A percentile compares a stretch with the other conserved stretches of the same genome.
Evolutionary conservation across 2,329 filamentous ascomycete genomes (phyloP).

Genomic region (Botryotinia narcissicola): DNA sequence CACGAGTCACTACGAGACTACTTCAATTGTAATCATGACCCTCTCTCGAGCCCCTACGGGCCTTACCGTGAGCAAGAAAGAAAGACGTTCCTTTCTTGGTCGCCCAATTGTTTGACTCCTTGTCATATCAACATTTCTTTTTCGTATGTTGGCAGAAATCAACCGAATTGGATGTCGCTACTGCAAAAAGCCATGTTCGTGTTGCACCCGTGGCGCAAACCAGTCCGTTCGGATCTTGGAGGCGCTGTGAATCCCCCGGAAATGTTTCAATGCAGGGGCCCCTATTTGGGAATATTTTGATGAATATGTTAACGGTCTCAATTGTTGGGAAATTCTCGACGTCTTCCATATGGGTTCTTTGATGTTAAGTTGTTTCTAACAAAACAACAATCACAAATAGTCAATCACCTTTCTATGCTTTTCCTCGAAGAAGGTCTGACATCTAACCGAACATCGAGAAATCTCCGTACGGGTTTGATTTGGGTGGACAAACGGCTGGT

Average conservation of each 20-base stretch:
- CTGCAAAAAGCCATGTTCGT: background rate
- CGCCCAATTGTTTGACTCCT: background rate
- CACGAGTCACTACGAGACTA: slow-evolving; percentile 1
- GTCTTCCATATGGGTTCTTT: background rate
- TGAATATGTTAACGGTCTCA: background rate
- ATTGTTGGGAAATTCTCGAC: background rate
- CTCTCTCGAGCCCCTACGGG: background rate
- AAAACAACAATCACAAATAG: background rate
- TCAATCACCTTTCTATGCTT: background rate
- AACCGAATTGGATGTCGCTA: slow-evolving; percentile 6
- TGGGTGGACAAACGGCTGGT: background rate
- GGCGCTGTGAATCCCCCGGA: slow-evolving; percentile 6
- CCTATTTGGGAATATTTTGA: background rate
- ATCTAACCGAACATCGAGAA: background rate
- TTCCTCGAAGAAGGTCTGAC: background rate
- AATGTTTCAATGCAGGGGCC: slow-evolving; percentile 15
- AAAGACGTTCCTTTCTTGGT: background rate
- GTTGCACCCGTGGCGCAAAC: slow-evolving; percentile 11
- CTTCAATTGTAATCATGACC: background rate
- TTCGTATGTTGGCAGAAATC: background rate
- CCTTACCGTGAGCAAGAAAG: background rate
- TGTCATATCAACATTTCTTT: background rate
- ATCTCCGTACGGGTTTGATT: background rate
- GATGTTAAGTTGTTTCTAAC: background rate
- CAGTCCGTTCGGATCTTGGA: slow-evolving; percentile 4